A percentile compares a stretch with the other conserved stretches of the same genome.
phyloP scores from a whole-genome alignment of 768 basidiomycete genomes.

The Auricularia auricula-judae region DNA sequence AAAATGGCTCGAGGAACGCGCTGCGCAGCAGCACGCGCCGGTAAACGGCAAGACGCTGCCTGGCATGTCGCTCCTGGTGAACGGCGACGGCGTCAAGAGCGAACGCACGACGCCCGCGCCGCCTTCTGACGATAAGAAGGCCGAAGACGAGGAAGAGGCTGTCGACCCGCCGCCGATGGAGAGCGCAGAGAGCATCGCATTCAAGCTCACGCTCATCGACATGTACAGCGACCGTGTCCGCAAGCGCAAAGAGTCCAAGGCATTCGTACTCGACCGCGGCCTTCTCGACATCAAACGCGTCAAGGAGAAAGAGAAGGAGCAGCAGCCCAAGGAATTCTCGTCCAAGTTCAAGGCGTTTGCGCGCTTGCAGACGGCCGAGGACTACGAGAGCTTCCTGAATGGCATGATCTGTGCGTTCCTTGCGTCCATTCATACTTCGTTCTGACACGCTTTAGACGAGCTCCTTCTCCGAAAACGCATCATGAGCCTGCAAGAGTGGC shows the following conservation, averaged over 20 bases:
- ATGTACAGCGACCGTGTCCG: constrained; percentile 86
- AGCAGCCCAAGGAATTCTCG: constrained; percentile 86
- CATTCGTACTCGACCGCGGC: constrained; percentile 83
- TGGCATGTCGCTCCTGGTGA: constrained; percentile 18
- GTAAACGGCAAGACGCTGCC: constrained; percentile 19
- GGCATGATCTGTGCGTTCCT: constrained; percentile 76
- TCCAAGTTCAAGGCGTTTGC: constrained; percentile 86
- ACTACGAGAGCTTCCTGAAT: constrained; percentile 79
- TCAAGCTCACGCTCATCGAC: constrained; percentile 83
- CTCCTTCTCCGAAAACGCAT: constrained; percentile 78
- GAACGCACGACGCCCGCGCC: constrained; percentile 22
- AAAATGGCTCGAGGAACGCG: constrained; percentile 31
- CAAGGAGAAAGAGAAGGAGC: constrained; percentile 77
- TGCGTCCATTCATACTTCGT: neutral
- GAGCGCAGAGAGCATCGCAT: constrained; percentile 67
- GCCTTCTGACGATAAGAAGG: constrained; percentile 9
- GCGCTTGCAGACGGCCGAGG: constrained; percentile 78
- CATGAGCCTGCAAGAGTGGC: constrained; percentile 82
- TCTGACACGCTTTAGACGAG: constrained; percentile 48
- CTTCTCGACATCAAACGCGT: constrained; percentile 89
- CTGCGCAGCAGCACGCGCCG: constrained; percentile 7
- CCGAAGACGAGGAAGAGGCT: constrained; percentile 51
- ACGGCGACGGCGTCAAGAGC: constrained; percentile 23
- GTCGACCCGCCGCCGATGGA: constrained; percentile 72
- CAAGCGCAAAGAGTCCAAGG: constrained; percentile 75